Base-by-base conservation (phyloP, 202 grass and related monocot species). In the Carex arenaria region DNA sequence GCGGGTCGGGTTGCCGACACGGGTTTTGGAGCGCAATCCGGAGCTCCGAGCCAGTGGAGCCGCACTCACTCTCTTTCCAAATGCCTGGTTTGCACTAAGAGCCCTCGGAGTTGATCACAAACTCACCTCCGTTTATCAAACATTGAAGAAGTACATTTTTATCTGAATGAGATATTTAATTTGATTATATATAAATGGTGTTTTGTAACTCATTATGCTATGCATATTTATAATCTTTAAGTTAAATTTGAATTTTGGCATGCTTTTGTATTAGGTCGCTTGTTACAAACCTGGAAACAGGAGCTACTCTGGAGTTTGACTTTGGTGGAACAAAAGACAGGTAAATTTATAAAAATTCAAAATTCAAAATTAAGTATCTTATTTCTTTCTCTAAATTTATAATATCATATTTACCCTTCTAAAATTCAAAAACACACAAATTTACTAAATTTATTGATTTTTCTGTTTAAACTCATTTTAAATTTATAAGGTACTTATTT, bases 41-140 rank as follows among this genome's bases (percentile, higher is more conserved):
- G 94, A 85, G 87, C 88, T 92, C 78, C 87, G 88, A 45, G 73
- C 88, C 56, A 71, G 85, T 13, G 90, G 88, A 18, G 72, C 87
- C 65, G 90, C 90, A 42, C 47, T 97, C 36, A 80, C 32, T 57
- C 76, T 94, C 57, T 89, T 85, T 87, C 85, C 88, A 61, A 97
- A 97, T 86, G 94, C 89, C n/a, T 97, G 92, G 92, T 92, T 80
- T 57, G 92, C 94, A n/a, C 87, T 94, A 34, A 81, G 81, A 31
- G 90, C 83, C 2, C 91, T 97, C 47, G 85, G 92, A 63, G 88
- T 97, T 40, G 85, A 81, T 22, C 85, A 85, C 66, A 92, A 89
- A 84, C 94, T 94, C 86, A 63, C 22, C 61, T 86, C 86, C 43
- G 70, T 77, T 85, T 90, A 87, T 71, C 19, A 45, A 13, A 26